Evolutionary conservation across 306 rosid species (phyloP).

Genomic region (Sphenostylis stenocarpa): DNA sequence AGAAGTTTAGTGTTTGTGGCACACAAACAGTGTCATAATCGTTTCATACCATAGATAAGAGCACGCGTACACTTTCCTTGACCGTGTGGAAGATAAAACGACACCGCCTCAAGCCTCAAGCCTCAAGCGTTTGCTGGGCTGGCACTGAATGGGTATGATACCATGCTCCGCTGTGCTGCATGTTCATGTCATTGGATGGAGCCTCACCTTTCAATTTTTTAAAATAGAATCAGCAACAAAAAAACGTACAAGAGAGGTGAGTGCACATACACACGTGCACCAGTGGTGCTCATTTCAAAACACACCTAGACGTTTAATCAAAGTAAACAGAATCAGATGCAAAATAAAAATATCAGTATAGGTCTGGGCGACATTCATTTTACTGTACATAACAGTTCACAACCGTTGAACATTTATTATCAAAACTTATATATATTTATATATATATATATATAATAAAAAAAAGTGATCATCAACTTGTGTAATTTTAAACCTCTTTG

Average conservation of each 20-base stretch:
- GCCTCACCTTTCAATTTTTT: slow-evolving; percentile 41
- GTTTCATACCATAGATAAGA: too few relatives aligned
- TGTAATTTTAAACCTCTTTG: slow-evolving; percentile 33
- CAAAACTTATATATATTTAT: slow-evolving; percentile 22
- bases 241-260: not conserved
- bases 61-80: too few relatives aligned
- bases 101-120: slow-evolving; percentile 23
- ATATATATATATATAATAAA: too few relatives aligned
- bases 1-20: not conserved
- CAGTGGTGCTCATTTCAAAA: not conserved
- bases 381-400: not conserved
- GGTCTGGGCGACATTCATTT: not conserved
- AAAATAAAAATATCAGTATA: not conserved
- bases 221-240: too few relatives aligned
- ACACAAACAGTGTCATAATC: not conserved
- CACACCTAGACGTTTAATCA: too few relatives aligned
- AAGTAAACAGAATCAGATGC: not conserved
- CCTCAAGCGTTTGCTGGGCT: not conserved
- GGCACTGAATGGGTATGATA: not conserved
- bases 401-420: not conserved
- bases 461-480: slow-evolving; percentile 9
- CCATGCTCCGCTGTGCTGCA: slow-evolving; percentile 23
- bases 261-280: slow-evolving; percentile 57
- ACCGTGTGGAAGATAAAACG: slow-evolving; percentile 28
- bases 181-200: slow-evolving; percentile 33